These are phyloP conservation scores for Kodamaea sp. DNA, from an alignment of 1,139 yeast species.

Conservation along the genomic window DNA sequence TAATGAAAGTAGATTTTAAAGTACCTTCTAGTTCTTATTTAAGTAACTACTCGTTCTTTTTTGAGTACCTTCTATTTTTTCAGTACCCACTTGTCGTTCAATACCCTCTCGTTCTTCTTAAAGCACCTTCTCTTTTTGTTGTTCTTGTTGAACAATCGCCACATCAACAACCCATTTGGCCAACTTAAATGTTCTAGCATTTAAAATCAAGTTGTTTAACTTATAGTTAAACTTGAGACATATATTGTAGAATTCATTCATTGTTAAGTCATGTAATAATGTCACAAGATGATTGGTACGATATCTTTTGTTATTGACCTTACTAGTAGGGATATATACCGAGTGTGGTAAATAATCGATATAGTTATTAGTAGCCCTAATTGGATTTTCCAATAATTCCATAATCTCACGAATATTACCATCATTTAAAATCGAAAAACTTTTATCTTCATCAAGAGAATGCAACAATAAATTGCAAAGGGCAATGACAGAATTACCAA, in stretches of 20 bases:
- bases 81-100: too few relatives aligned
- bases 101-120: too few relatives aligned
- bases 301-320: conserved; percentile 17
- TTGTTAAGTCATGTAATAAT: conserved; percentile 57
- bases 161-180: conserved; percentile 72
- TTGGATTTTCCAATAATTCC: conserved; percentile 56
- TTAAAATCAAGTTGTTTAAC: conserved; percentile 59
- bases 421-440: conserved; percentile 44
- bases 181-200: conserved; percentile 59
- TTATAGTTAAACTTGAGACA: conserved; percentile 60
- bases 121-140: too few relatives aligned
- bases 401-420: conserved; percentile 54
- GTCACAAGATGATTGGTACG: conserved; percentile 43
- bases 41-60: too few relatives aligned
- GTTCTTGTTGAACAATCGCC: conserved; percentile 52
- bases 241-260: conserved; percentile 60
- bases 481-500: conserved; percentile 64
- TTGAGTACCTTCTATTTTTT: too few relatives aligned
- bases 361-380: conserved; percentile 40
- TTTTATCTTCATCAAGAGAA: conserved; percentile 62
- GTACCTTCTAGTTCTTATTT: too few relatives aligned
- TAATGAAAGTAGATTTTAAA: too few relatives aligned
- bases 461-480: conserved; percentile 55
- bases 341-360: conserved; percentile 41
- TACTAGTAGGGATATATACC: conserved; percentile 38